Evolutionary conservation across 1,139 yeast genomes (phyloP), one percentile per base, ranked within the genome.

Genomic region (Geotrichum phurueaensis): DNA sequence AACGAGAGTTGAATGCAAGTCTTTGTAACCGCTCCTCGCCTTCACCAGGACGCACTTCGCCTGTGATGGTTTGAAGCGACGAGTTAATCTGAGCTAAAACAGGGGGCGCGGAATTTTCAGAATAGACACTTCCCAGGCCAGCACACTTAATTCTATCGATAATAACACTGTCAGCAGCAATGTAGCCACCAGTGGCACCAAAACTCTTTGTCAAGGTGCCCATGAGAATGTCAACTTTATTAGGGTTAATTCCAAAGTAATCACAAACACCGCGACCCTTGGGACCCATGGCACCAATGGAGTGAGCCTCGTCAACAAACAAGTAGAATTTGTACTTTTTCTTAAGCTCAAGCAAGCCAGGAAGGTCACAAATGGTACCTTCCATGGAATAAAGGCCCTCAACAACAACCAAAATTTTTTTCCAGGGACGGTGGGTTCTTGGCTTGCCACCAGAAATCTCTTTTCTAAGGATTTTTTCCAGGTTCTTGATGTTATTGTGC

Each of bases 321-420:
- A 94, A 77, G 71, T 89, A 89, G 71, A 94, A 88, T 71, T 91
- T 91, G 78, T 95, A 94, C 73, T 88, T 89, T 58, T 89, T 83
- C 69, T 89, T 87, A 66, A 94, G 78, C 68, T 83, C 87, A 51
- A 94, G 80, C 58, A 94, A 73, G 64, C 76, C 81, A 12, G 98
- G 97, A 68, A 94, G 79, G 71, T 94, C 87, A 73, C 91, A 85
- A 84, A 91, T 80, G 65, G 96, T 91, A 68, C 99, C 99, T 76
- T 94, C 99, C 99, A 94, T 94, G 22, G 97, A 89, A 73, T 89
- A 94, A 66, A 94, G 80, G 57, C 99, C 99, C 78, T 94, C 99
- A 54, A 94, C 96, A 60, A 96, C 95, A 67, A 94, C 84, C 65
- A 95, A 76, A 64, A 94, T 94, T 75, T 94, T 95, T 69, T 86